Evolutionary conservation across 192 early-diverging fungal genomes (phyloP).

Genomic region (Dimargaris cristalligena): DNA sequence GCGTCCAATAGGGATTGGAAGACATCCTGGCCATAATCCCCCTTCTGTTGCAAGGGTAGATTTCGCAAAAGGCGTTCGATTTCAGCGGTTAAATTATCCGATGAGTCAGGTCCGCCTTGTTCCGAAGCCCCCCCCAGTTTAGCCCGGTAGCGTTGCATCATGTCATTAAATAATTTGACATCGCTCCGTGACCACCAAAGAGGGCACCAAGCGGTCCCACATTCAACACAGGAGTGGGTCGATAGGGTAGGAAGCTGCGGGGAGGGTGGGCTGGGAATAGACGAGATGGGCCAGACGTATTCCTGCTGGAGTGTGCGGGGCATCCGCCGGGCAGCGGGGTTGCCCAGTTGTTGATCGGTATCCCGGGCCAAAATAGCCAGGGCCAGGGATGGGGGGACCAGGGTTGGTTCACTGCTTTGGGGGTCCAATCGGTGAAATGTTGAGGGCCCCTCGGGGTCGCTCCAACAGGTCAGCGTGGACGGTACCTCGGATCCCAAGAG

Average conservation of each 20-base stretch:
- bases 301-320: neutral
- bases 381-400: conserved; percentile 5
- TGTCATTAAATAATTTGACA: no score
- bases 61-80: no score
- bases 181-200: no score
- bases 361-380: neutral
- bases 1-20: no score
- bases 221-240: no score
- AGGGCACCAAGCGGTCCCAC: no score
- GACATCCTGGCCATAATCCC: no score
- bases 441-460: neutral
- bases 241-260: neutral
- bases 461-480: neutral
- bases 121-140: no score
- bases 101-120: no score
- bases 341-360: neutral
- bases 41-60: no score
- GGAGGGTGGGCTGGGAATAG: neutral
- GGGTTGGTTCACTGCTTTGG: neutral
- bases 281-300: neutral
- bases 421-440: neutral
- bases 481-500: neutral
- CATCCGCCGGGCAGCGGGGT: neutral
- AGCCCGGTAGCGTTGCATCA: no score
- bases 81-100: no score